Evolutionary conservation across 2,329 filamentous ascomycete genomes (phyloP).

Genomic region (Aureobasidium sp.): DNA sequence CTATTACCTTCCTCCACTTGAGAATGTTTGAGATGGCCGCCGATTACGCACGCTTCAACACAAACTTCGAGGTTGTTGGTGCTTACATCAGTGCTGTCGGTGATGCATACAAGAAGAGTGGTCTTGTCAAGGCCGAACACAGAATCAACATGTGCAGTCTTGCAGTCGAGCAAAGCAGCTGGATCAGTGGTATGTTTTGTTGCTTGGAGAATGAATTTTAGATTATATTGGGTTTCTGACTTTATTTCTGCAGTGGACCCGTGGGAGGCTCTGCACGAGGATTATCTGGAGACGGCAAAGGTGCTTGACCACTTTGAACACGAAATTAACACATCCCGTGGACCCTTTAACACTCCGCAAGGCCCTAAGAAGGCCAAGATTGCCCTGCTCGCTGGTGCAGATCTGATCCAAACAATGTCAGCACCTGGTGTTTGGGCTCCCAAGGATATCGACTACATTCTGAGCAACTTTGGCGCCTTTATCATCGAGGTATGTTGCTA

Average conservation of each 20-base stretch:
- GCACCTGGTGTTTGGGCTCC: slow-evolving; percentile 65
- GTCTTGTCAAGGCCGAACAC: slow-evolving; percentile 65
- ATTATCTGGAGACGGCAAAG: slow-evolving; percentile 81
- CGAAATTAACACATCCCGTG: slow-evolving; percentile 74
- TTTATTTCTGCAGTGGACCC: slow-evolving; percentile 55
- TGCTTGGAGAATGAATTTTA: background rate
- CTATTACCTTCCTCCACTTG: slow-evolving; percentile 58
- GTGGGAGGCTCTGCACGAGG: slow-evolving; percentile 78
- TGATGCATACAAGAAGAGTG: slow-evolving; percentile 71
- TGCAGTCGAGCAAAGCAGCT: slow-evolving; percentile 67
- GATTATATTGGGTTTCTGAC: background rate
- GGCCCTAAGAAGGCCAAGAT: slow-evolving; percentile 67
- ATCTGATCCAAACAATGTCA: slow-evolving; percentile 46
- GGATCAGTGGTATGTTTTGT: slow-evolving; percentile 53
- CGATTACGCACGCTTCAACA: slow-evolving; percentile 69
- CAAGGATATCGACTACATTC: slow-evolving; percentile 79
- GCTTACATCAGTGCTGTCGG: slow-evolving; percentile 77
- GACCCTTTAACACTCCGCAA: slow-evolving; percentile 63
- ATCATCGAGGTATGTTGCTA: slow-evolving; percentile 50
- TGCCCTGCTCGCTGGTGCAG: slow-evolving; percentile 67
- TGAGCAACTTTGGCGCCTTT: slow-evolving; percentile 75
- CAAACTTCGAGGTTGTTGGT: slow-evolving; percentile 75
- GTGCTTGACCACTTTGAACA: slow-evolving; percentile 87
- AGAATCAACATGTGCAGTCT: slow-evolving; percentile 81
- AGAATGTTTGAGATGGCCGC: slow-evolving; percentile 85